Conservation (phyloP, 106 monocot species). For the Dactylorhiza incarnata region DNA sequence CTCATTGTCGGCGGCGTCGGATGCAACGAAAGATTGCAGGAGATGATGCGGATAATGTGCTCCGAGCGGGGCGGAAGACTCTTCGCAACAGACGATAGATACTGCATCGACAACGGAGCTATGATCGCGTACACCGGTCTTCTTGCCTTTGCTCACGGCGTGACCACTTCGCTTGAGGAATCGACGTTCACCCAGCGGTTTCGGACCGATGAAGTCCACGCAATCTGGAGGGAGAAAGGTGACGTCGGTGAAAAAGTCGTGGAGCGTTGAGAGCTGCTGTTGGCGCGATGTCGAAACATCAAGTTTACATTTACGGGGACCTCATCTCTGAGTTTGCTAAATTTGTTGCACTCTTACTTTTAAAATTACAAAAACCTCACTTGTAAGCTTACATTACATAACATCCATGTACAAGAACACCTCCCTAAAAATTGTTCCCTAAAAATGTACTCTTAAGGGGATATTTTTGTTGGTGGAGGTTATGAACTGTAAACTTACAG, state of each 20-base stretch:
- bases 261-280: too few relatives aligned
- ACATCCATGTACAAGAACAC: too few relatives aligned
- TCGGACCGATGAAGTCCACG: slow-evolving; percentile 87
- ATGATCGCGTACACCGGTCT: slow-evolving; percentile 99
- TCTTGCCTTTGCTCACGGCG: slow-evolving; percentile 73
- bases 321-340: too few relatives aligned
- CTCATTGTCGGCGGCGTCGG: slow-evolving; percentile 99
- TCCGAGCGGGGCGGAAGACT: slow-evolving; percentile 77
- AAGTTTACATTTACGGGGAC: too few relatives aligned
- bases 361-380: too few relatives aligned
- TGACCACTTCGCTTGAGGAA: slow-evolving; percentile 69
- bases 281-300: too few relatives aligned
- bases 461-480: too few relatives aligned
- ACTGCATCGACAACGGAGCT: slow-evolving; percentile 96
- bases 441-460: too few relatives aligned
- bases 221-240: slow-evolving; percentile 82
- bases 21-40: slow-evolving; percentile 83
- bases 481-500: too few relatives aligned
- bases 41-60: slow-evolving; percentile 97
- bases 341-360: too few relatives aligned
- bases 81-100: slow-evolving; percentile 92
- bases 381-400: too few relatives aligned
- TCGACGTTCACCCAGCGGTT: slow-evolving; percentile 92
- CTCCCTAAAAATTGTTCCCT: too few relatives aligned
- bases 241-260: neutral